Base-by-base conservation (phyloP, 169 alveolate species). In the Miamiensis avidus region DNA sequence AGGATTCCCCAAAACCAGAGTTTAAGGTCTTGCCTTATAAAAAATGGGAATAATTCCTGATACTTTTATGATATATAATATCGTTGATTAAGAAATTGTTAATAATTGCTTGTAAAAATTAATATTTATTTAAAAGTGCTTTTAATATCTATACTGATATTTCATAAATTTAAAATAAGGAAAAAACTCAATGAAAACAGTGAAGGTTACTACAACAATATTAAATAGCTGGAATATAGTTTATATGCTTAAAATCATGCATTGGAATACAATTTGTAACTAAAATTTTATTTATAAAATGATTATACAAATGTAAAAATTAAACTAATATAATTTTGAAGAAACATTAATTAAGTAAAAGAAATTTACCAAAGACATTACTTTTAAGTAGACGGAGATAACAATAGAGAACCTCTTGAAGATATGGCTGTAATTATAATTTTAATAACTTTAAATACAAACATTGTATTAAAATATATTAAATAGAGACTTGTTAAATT, bases 1-100 rank as follows among this genome's bases (percentile, higher is more conserved):
- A 82, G 99, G 99, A 69, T 95, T 95, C 85, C 99, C 99, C 26
- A 89, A 97, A 83, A 97, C 98, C 25, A 88, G 96, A 84, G 93
- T 88, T 25, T 95, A 97, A 89, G 96, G 97, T 0, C 89, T 95
- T 33, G 97, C 97, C 28, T 87, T 97, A 28, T 89, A 95, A 82
- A 91, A 91, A 88, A 91, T 89, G 76, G 96, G 97, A 4, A 81
- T 95, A 6, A 85, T 95, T n/a, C 97, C 98, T 30, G 98, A 97
- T 82, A 86, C 92, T 74, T 82, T 97, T 49, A 91, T 95, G 32
- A 76, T 97, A 29, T 89, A 95, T 65, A 93, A 90, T 25, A 89
- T 92, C n/a, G 78, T 84, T 1, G 92, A 91, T 74, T 85, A 88
- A 32, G 83, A 92, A 31, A 83, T 95, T 31, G 30, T 64, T 29